These are phyloP conservation scores for Quercus parvula DNA, from an alignment of 306 rosid genomes.

Conservation along the genomic window DNA sequence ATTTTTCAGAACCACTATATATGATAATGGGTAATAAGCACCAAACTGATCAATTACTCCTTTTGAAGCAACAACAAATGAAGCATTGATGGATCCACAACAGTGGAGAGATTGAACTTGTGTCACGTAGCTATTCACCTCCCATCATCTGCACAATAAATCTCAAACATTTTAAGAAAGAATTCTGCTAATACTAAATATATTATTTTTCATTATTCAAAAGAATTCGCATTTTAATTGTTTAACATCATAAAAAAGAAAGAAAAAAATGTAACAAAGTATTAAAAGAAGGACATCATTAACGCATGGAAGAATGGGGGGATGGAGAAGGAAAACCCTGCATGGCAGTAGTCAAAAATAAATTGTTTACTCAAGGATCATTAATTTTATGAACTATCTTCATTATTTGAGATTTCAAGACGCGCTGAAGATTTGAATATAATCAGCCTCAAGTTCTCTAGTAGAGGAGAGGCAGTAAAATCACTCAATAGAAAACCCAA, in stretches of 20 bases:
- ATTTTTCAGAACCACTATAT: neutral
- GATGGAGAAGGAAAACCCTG: neutral
- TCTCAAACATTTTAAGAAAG: conserved; percentile 6
- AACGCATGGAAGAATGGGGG: neutral
- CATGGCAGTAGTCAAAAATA: neutral
- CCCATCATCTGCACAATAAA: conserved; percentile 79
- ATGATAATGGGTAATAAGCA: neutral
- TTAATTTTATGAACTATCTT: neutral
- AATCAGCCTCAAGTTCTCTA: neutral
- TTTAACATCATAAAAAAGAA: neutral
- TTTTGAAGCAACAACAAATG: neutral
- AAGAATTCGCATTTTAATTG: neutral
- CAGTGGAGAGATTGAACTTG: conserved; percentile 7
- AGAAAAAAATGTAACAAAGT: neutral
- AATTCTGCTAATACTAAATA: neutral
- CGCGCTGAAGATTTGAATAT: neutral
- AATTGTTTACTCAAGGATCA: neutral
- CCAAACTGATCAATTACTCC: neutral
- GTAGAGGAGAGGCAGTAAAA: neutral
- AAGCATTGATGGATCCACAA: neutral
- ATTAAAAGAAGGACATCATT: neutral
- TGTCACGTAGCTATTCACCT: conserved; percentile 26
- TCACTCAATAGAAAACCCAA: neutral
- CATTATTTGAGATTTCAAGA: neutral
- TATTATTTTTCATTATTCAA: neutral